phyloP scores from a whole-genome alignment of 2,329 filamentous ascomycete species.

The Nemania diffusa region DNA sequence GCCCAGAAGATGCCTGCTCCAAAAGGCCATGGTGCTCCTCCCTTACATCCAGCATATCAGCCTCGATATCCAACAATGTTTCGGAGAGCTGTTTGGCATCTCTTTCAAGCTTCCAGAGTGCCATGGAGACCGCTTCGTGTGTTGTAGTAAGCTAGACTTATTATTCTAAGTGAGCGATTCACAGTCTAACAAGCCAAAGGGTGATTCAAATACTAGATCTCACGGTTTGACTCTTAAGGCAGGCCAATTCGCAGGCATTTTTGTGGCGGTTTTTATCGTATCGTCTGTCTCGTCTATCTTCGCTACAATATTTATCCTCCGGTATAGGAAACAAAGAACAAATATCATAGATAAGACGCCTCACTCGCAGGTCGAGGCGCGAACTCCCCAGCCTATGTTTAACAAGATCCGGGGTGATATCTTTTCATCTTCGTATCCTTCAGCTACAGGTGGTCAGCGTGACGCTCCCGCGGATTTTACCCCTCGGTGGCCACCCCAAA shows the following conservation, averaged over 20 bases:
- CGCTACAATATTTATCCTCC: constrained; percentile 27
- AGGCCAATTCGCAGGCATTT: constrained; percentile 35
- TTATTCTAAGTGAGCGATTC: neutral
- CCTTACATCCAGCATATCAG: constrained; percentile 16
- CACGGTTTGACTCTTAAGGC: constrained; percentile 16
- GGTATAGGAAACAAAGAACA: constrained; percentile 30
- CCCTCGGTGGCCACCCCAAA: neutral
- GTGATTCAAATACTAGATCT: neutral
- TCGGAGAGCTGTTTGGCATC: constrained; percentile 8
- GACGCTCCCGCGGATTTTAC: neutral
- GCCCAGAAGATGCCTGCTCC: neutral
- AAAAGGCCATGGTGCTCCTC: no score
- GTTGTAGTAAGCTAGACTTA: constrained; percentile 21
- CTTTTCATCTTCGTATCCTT: neutral
- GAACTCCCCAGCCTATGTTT: neutral
- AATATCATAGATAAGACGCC: neutral
- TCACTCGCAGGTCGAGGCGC: constrained; percentile 2
- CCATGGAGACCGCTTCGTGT: constrained; percentile 4
- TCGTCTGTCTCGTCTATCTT: constrained; percentile 33
- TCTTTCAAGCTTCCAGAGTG: constrained; percentile 21
- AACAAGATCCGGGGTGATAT: constrained; percentile 4
- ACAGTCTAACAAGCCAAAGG: constrained; percentile 21
- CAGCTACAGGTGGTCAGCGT: neutral
- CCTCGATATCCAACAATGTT: constrained; percentile 19
- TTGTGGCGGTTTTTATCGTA: constrained; percentile 29